phyloP scores from a whole-genome alignment of 2,329 filamentous ascomycete species.

The Talaromyces sp. region DNA sequence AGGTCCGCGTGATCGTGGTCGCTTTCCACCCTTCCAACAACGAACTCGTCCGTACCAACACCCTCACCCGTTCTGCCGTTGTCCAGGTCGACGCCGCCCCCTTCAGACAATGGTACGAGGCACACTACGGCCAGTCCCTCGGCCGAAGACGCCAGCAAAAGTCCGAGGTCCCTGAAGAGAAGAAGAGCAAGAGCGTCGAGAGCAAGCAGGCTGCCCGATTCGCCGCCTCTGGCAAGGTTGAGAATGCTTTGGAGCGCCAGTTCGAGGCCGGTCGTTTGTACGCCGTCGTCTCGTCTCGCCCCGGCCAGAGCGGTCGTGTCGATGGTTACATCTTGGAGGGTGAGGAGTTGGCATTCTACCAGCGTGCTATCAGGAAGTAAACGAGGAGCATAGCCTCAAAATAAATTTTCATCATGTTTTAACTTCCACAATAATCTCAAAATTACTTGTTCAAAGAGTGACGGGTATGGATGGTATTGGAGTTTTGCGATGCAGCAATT shows the following conservation, averaged over 20 bases:
- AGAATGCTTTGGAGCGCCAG: conserved; percentile 89
- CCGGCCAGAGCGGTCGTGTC: conserved; percentile 92
- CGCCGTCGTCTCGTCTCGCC: conserved; percentile 87
- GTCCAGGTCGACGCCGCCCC: conserved; percentile 98
- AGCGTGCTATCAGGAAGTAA: conserved; percentile 99
- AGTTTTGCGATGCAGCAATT: conserved; percentile 20
- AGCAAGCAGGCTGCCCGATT: conserved; percentile 93
- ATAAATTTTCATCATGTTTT: conserved; percentile 22
- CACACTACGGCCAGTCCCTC: conserved; percentile 90
- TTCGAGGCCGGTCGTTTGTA: conserved; percentile 98
- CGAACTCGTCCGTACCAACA: conserved; percentile 99
- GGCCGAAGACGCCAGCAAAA: conserved; percentile 91
- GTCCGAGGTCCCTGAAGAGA: conserved; percentile 58
- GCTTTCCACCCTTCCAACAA: conserved; percentile 99
- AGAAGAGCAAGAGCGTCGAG: conserved; percentile 95
- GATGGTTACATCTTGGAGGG: conserved; percentile 99
- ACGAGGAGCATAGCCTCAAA: conserved; percentile 26
- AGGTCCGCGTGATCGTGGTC: conserved; percentile 98
- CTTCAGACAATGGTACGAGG: conserved; percentile 99
- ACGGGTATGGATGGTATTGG: conserved; percentile 19
- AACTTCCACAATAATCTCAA: conserved; percentile 7
- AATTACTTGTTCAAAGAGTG: background rate
- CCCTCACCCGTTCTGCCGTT: conserved; percentile 97
- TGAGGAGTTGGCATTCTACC: conserved; percentile 99
- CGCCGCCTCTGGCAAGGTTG: conserved; percentile 85